Evolutionary conservation across 2,329 filamentous ascomycete genomes (phyloP).

Genomic region (Aciculosporium take): DNA sequence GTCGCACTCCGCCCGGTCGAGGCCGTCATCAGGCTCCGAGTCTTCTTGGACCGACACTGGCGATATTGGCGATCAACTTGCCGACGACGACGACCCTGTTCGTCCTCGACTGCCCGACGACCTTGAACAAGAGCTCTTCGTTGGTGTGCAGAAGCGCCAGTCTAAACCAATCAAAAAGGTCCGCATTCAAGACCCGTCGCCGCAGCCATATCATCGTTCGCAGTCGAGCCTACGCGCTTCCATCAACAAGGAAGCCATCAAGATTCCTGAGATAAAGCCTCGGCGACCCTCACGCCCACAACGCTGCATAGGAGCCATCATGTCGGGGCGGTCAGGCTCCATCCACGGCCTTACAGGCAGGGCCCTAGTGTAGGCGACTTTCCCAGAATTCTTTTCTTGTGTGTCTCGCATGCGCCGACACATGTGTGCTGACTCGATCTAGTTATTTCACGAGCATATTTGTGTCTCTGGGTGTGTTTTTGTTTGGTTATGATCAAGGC

Average conservation of each 20-base stretch:
- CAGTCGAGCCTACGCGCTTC: slow-evolving; percentile 23
- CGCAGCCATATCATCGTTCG: slow-evolving; percentile 23
- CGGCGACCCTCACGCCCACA: slow-evolving; percentile 51
- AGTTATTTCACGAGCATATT: slow-evolving; percentile 94
- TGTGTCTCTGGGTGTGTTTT: slow-evolving; percentile 72
- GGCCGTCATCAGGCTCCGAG: slow-evolving; percentile 42
- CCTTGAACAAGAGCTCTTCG: slow-evolving; percentile 47
- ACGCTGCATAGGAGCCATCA: slow-evolving; percentile 64
- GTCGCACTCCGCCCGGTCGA: slow-evolving; percentile 30
- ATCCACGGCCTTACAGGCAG: slow-evolving; percentile 92
- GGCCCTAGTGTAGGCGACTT: slow-evolving; percentile 63
- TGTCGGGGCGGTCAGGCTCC: slow-evolving; percentile 64
- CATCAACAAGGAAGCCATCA: slow-evolving; percentile 63
- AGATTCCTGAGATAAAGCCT: slow-evolving; percentile 55
- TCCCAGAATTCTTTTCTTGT: neutral
- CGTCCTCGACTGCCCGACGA: slow-evolving; percentile 53
- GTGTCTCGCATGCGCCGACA: neutral
- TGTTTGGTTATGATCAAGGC: slow-evolving; percentile 82
- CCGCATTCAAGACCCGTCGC: slow-evolving; percentile 45
- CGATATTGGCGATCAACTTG: slow-evolving; percentile 84
- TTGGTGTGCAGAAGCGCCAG: slow-evolving; percentile 31
- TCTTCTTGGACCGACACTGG: slow-evolving; percentile 88
- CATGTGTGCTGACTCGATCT: slow-evolving; percentile 1
- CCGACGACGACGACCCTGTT: slow-evolving; percentile 69
- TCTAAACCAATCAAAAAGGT: slow-evolving; percentile 46